Conservation (phyloP, 176 grass and related monocot genomes). For the maize (Zea mays) region Zm-B73-REFERENCE-NAM-5.0 NC_050105.1:82951001-82951500, state of each 20-base stretch:
- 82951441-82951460: too few relatives aligned
- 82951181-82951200: constrained; percentile 35
- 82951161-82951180: constrained; percentile 9
- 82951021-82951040: constrained; percentile 47
- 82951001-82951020: background rate
- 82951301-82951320: too few relatives aligned
- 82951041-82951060: constrained; percentile 62
- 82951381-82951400: too few relatives aligned
- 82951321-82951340: too few relatives aligned
- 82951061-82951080: constrained; percentile 25
- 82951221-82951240: too few relatives aligned
- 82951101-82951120: background rate
- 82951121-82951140: constrained; percentile 3
- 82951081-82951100: background rate
- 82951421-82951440: too few relatives aligned
- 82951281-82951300: too few relatives aligned
- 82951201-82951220: constrained; percentile 36
- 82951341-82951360: too few relatives aligned
- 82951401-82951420: too few relatives aligned
- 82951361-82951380: too few relatives aligned
- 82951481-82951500: too few relatives aligned
- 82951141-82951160: background rate
- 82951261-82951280: background rate
- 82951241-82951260: constrained; percentile 24
- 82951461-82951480: too few relatives aligned